Evolutionary conservation across 495 filamentous ascomycete species (phyloP).

Genomic region (Hypomontagnella monticulosa): DNA sequence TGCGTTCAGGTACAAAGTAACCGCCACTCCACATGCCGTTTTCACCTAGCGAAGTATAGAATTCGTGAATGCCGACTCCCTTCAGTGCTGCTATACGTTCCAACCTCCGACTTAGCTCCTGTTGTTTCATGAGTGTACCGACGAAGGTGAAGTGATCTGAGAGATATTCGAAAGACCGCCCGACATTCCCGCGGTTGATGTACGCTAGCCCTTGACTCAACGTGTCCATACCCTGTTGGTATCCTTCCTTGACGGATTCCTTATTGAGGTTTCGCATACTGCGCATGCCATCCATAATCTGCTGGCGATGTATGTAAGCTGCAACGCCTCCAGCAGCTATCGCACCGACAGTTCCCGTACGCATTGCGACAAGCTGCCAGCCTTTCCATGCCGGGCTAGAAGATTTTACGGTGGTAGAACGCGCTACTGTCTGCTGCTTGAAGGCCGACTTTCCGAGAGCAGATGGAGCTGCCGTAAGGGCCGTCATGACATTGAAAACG

Average conservation of each 20-base stretch:
- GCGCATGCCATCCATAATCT: constrained; percentile 69
- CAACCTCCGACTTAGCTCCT: constrained; percentile 51
- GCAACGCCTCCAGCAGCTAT: constrained; percentile 91
- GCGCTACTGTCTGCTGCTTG: constrained; percentile 39
- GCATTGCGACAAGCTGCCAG: constrained; percentile 87
- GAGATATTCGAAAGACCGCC: constrained; percentile 57
- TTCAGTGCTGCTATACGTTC: constrained; percentile 52
- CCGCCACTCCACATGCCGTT: constrained; percentile 64
- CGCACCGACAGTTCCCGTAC: constrained; percentile 83
- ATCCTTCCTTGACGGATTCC: constrained; percentile 53
- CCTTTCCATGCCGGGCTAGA: constrained; percentile 58
- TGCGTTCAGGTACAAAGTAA: constrained; percentile 63
- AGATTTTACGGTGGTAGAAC: constrained; percentile 21
- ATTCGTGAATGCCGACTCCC: constrained; percentile 52
- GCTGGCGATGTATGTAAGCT: constrained; percentile 80
- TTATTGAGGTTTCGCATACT: constrained; percentile 51
- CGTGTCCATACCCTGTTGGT: constrained; percentile 56
- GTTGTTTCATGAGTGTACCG: constrained; percentile 55
- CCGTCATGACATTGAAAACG: constrained; percentile 78
- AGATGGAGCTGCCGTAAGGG: constrained; percentile 57
- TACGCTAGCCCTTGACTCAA: constrained; percentile 61
- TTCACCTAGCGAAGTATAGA: constrained; percentile 56
- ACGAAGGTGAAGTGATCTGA: constrained; percentile 61
- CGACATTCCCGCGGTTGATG: constrained; percentile 58
- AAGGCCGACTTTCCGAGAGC: constrained; percentile 60